Base-by-base conservation (phyloP, 139 green algal genomes). In the Deuterostichococcus epilithicus region DNA sequence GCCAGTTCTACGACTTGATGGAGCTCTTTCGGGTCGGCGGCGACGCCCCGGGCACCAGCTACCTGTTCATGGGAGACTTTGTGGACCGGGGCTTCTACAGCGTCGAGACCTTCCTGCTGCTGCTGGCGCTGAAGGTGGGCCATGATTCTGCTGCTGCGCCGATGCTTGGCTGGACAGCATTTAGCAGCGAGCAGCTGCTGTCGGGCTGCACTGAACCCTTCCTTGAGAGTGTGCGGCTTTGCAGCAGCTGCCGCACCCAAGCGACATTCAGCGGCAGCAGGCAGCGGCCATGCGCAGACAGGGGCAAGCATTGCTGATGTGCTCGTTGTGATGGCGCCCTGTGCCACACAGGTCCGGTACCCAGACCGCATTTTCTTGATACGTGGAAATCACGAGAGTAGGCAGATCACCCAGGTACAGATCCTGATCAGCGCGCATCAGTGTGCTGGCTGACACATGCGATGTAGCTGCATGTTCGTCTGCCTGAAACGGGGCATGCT, bases 51-150 rank as follows among this genome's bases (percentile, higher is more conserved):
- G 83, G 94, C 83, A 98, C 90, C 22, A 99, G 97, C 82, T 99
- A 99, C 83, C 84, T 99, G 77, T 99, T 99, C 86, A 97, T 99
- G 93, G 96, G 96, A 0, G 96, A 99, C 82, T 99, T 99, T 88
- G 96, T 99, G 15, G 96, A 99, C 81, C 86, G 96, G 25, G 96
- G 96, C 47, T 99, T 99, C 79, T 99, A 99, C 88, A 94, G 83
- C 37, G 96, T 99, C 30, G 96, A 99, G 74, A 99, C 96, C 0
- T 99, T 99, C 72, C 85, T 99, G 44, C 87, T 99, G 58, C 83
- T 99, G 39, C 84, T 99, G n/a, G 93, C 95, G 2, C 85, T 99
- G 30, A 99, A 99, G 90, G 52, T 63, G 26, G 25, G n/a, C 28
- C 28, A 69, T 13, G 8, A 33, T 69, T 13, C 28, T 69, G n/a